phyloP scores from a whole-genome alignment of 306 rosid genomes.

The Boehmeria nivea region DNA sequence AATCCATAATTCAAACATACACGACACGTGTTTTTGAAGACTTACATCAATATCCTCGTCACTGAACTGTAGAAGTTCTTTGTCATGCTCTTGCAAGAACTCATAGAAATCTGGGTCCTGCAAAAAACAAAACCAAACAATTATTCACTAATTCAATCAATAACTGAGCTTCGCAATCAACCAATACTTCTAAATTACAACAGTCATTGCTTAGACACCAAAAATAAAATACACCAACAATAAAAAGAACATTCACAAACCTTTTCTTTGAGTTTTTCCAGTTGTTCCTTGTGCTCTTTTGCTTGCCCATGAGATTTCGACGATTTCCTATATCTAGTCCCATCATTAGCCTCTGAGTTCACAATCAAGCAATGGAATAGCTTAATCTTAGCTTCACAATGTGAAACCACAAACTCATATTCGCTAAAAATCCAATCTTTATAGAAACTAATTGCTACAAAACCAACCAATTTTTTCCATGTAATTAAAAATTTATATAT shows the following conservation, averaged over 20 bases:
- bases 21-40: slow-evolving; percentile 2
- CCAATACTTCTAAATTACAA: background rate
- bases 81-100: slow-evolving; percentile 70
- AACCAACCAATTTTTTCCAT: too few species aligned
- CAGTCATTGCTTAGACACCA: background rate
- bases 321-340: slow-evolving; percentile 20
- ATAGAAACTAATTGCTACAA: too few species aligned
- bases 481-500: too few species aligned
- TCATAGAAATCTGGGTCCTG: slow-evolving; percentile 88
- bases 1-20: too few species aligned
- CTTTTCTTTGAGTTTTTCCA: slow-evolving; percentile 62
- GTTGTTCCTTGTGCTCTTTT: slow-evolving; percentile 59
- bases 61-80: slow-evolving; percentile 68
- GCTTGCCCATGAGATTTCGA: slow-evolving; percentile 38
- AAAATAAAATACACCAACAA: too few species aligned
- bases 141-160: slow-evolving; percentile 22
- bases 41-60: slow-evolving; percentile 69
- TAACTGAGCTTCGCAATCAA: too few species aligned
- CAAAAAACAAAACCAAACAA: background rate
- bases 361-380: too few species aligned
- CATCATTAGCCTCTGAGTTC: slow-evolving; percentile 28
- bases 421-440: too few species aligned
- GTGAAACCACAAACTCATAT: too few species aligned
- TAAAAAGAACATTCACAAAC: slow-evolving; percentile 20
- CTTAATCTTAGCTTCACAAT: too few species aligned